phyloP scores from a whole-genome alignment of 257 asterid species.

The Rauvolfia tetraphylla region DNA sequence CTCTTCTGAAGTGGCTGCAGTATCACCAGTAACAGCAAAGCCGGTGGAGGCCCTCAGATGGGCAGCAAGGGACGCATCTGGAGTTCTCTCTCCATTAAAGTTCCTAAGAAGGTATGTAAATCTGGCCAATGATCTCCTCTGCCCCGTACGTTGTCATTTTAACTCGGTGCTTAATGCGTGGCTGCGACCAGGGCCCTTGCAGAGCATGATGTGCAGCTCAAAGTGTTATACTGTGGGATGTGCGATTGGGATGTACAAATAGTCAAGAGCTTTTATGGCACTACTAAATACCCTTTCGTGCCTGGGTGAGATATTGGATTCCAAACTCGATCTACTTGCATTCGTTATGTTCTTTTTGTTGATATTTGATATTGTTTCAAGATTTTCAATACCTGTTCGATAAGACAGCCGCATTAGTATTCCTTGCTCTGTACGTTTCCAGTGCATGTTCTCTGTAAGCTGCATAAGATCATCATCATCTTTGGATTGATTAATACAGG shows the following conservation, averaged over 20 bases:
- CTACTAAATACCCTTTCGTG: constrained; percentile 30
- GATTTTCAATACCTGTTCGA: too few relatives aligned
- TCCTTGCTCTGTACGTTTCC: too few relatives aligned
- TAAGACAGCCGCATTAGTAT: too few relatives aligned
- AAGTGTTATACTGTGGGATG: constrained; percentile 44
- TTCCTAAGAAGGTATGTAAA: constrained; percentile 40
- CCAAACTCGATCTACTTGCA: not conserved
- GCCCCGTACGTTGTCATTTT: too few relatives aligned
- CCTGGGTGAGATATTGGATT: constrained; percentile 31
- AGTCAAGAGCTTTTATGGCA: constrained; percentile 38
- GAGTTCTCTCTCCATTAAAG: constrained; percentile 28
- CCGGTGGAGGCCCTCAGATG: constrained; percentile 1
- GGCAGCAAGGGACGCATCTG: constrained; percentile 11
- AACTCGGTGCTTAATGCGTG: too few relatives aligned
- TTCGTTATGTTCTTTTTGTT: not conserved
- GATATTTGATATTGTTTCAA: too few relatives aligned
- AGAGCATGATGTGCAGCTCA: constrained; percentile 43
- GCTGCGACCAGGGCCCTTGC: constrained; percentile 29
- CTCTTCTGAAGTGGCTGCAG: not conserved
- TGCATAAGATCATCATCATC: not conserved
- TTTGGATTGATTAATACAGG: not conserved
- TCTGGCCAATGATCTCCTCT: too few relatives aligned
- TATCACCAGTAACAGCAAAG: not conserved
- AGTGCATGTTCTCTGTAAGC: too few relatives aligned
- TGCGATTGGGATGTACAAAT: constrained; percentile 37